Base-by-base conservation (phyloP, 1,139 yeast genomes). In the Williopsis jadinii region DNA sequence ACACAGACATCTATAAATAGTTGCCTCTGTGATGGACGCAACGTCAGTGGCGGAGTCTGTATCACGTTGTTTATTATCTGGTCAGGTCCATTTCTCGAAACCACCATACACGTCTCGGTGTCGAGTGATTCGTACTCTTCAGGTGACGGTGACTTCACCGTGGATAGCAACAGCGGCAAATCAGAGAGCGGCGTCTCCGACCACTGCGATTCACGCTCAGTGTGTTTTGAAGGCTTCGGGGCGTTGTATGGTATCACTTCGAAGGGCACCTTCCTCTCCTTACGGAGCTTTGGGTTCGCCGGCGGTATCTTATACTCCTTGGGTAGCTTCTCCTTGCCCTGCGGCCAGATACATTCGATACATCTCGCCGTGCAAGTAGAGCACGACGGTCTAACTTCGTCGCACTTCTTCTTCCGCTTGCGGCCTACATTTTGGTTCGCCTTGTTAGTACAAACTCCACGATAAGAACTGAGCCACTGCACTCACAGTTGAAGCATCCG, bases 311-410 rank as follows among this genome's bases (percentile, higher is more conserved):
- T 33, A 38, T 50, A 48, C 38, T 55, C 50, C 15, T 52, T 50
- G 2, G 71, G 70, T 27, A 67, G 40, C 4, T 62, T 57, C 38
- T 64, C 66, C 11, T 58, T 58, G 19, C 54, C 45, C 3, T 53
- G 51, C 1, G 75, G 74, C 68, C 73, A 70, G 9, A 59, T 54
- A 49, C 77, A 71, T 35, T 59, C 49, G 36, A 69, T 52, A 29
- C 62, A 58, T 44, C 68, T 70, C 13, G 68, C 26, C 50, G 15
- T 60, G 24, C 49, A 46, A 19, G 41, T 35, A 10, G 43, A 35
- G 24, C 49, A 44, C 11, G 36, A 32, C 2, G 49, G 49, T 27
- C 41, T 35, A 13, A 9, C n/a, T 36, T 46, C 47, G 27, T 44
- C 45, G 27, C 49, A 46, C 35, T 46, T 46, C 40, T 41, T 46